Base-by-base conservation (phyloP, 164 flowering plant species). In the Kalanchoe fedtschenkoi region DNA sequence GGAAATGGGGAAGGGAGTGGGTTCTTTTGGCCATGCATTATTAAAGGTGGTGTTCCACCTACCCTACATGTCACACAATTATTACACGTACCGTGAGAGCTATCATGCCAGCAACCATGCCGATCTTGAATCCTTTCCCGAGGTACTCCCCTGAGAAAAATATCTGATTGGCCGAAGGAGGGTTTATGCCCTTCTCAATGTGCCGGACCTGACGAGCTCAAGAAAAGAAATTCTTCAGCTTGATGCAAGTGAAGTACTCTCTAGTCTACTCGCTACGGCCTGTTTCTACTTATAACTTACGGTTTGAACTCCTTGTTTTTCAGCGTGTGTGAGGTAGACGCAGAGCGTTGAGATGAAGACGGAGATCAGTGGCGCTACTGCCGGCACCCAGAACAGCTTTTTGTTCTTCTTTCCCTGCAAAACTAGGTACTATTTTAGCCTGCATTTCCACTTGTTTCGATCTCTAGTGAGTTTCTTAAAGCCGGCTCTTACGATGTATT, bases 341-440 rank as follows among this genome's bases (percentile, higher is more conserved):
- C 83, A 82, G 37, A 93, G 76, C 54, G 98, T 90, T 35, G 97
- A 86, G 13, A 88, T 57, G 41, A 85, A 44, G 28, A 90, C 97
- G 10, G 96, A 88, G 66, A 86, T 77, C 75, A 93, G 61, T 17
- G 98, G 98, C 1, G 95, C 96, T 41, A 93, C 86, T 35, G 98
- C 97, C 0, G 95, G 77, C 30, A 89, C 78, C 98, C 97, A 93
- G 70, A 90, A 93, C 16, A 80, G 58, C 42, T 78, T 90, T 77
- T 80, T 93, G 69, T 85, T 80, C 83, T 69, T 88, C 79, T 85
- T 93, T 47, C 96, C 97, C 97, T 93, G 77, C 64, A 51, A 61
- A 58, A 22, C 39, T 35, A 29, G 44, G 11, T 24, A 16, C 33
- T 8, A 30, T 57, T 39, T 39, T 39, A 39, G 43, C 8, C 43